A percentile compares a stretch with the other conserved stretches of the same genome.
phyloP scores from a whole-genome alignment of 1,139 yeast species.

The Candida sp. region DNA sequence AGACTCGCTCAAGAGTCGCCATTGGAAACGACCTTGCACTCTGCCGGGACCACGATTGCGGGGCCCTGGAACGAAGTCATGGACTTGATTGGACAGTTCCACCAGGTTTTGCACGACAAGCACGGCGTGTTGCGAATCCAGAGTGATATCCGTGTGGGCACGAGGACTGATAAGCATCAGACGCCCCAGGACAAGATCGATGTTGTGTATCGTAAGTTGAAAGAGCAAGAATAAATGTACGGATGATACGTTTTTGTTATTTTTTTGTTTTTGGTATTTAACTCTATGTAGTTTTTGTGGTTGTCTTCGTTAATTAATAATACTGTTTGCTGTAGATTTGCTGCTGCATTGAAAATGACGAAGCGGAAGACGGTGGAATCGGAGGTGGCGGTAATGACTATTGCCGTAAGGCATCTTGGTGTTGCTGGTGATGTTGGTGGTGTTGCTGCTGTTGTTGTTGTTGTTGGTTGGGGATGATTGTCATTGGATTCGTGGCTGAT shows the following conservation, averaged over 20 bases:
- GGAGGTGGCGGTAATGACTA: constrained; percentile 3
- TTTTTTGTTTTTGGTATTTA: background rate
- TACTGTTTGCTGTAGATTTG: constrained; percentile 3
- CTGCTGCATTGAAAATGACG: constrained; percentile 4
- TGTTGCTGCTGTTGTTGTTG: constrained; percentile 1
- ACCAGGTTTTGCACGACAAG: constrained; percentile 65
- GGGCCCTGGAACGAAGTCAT: constrained; percentile 95
- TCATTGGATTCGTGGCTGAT: constrained; percentile 10
- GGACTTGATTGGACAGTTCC: constrained; percentile 79
- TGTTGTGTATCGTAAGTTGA: constrained; percentile 57
- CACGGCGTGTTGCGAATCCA: constrained; percentile 77
- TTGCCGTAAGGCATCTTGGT: background rate
- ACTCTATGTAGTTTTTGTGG: background rate
- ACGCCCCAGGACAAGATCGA: constrained; percentile 69
- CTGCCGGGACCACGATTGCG: constrained; percentile 91
- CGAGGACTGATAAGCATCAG: constrained; percentile 73
- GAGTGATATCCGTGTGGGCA: constrained; percentile 85
- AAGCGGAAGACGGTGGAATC: constrained; percentile 1
- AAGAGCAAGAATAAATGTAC: background rate
- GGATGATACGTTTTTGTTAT: background rate
- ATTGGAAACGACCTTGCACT: constrained; percentile 72
- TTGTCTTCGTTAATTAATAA: background rate
- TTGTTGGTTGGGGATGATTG: constrained; percentile 28
- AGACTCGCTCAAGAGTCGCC: constrained; percentile 62
- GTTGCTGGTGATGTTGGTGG: background rate